phyloP scores from a whole-genome alignment of 1,284 basidiomycete species.

The Cryptococcus jaspeensis region DNA sequence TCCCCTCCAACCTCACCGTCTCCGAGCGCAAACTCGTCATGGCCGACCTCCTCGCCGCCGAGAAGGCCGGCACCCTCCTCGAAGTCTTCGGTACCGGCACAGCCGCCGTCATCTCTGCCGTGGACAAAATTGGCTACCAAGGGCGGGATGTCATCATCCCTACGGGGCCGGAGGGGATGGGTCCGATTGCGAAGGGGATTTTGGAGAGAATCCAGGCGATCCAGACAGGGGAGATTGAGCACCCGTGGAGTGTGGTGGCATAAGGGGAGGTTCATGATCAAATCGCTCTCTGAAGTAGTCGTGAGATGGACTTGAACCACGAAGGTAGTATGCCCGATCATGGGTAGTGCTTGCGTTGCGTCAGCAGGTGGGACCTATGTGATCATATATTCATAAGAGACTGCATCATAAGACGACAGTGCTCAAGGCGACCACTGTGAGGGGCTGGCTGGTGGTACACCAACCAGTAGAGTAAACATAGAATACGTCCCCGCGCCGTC shows the following conservation, averaged over 20 bases:
- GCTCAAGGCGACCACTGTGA: no score
- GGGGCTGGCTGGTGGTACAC: no score
- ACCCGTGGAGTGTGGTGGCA: conserved; percentile 65
- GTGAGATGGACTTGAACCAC: no score
- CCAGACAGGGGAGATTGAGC: conserved; percentile 79
- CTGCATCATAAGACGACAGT: no score
- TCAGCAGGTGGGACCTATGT: no score
- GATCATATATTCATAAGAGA: no score
- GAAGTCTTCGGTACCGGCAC: conserved; percentile 97
- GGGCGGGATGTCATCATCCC: conserved; percentile 82
- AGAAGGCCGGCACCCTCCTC: conserved; percentile 66
- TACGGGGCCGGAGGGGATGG: conserved; percentile 82
- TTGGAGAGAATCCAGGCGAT: conserved; percentile 83
- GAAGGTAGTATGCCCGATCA: no score
- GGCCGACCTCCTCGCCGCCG: conserved; percentile 77
- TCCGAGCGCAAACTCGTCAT: conserved; percentile 85
- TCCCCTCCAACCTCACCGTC: conserved; percentile 69
- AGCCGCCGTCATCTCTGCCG: conserved; percentile 79
- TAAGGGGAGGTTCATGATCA: no score
- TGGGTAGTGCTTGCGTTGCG: no score
- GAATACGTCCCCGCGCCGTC: no score
- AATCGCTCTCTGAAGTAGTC: no score
- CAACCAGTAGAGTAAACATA: no score
- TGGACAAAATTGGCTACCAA: conserved; percentile 81
- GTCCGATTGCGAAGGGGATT: conserved; percentile 75